These are phyloP conservation scores for Chaetoscypha palmicola DNA, from an alignment of 2,329 filamentous ascomycete genomes.

Conservation along the genomic window DNA sequence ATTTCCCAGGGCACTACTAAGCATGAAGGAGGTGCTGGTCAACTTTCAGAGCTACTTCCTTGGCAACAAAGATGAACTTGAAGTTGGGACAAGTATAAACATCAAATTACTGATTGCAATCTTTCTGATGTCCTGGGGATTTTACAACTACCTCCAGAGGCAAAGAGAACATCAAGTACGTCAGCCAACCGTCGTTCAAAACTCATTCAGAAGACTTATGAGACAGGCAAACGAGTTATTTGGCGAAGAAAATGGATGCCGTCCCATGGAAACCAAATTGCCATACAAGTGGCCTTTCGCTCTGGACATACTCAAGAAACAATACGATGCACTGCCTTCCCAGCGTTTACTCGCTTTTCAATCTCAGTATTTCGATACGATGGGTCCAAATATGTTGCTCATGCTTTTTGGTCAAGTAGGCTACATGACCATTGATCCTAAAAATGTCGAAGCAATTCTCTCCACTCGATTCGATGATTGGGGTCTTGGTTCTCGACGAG, in stretches of 20 bases:
- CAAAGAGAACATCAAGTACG: no score
- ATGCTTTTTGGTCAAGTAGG: conserved; percentile 12
- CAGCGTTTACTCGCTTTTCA: conserved; percentile 20
- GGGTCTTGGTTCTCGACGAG: conserved; percentile 27
- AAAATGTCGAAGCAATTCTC: conserved; percentile 20
- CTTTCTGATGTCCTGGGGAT: no score
- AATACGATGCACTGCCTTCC: conserved; percentile 14
- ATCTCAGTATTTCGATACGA: conserved; percentile 13
- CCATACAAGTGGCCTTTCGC: conserved; percentile 25
- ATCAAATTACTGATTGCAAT: no score
- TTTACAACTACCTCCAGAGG: no score
- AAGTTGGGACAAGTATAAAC: no score
- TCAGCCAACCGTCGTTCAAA: no score
- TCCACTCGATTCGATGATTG: conserved; percentile 27
- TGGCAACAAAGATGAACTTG: no score
- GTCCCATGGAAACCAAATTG: conserved; percentile 7
- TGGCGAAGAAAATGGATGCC: conserved; percentile 11
- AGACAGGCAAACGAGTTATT: neutral
- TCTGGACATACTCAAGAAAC: conserved; percentile 24
- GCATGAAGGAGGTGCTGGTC: no score
- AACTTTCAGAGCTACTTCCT: no score
- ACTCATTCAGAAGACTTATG: neutral
- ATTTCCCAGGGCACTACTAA: no score
- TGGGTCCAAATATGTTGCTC: conserved; percentile 7
- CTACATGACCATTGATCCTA: conserved; percentile 25